Conservation (phyloP, 2,329 filamentous ascomycete species). For the Amauroascus verrucosus region DNA sequence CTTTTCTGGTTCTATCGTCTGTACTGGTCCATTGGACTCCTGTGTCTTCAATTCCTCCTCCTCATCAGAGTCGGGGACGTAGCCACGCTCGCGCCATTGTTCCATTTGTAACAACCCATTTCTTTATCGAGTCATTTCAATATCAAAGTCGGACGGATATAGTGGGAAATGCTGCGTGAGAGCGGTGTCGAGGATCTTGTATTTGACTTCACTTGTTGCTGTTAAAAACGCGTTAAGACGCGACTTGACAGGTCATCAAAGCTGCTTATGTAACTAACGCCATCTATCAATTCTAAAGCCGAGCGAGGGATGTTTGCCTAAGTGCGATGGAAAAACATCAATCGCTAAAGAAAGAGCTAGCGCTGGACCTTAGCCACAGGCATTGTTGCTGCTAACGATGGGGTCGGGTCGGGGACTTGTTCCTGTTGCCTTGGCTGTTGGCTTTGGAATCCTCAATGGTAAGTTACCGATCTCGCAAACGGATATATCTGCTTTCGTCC, state of each 20-base stretch:
- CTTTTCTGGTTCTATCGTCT: conserved; percentile 6
- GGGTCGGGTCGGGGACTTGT: conserved; percentile 29
- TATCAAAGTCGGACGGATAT: neutral
- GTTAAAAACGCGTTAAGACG: too few species aligned
- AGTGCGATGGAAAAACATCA: too few species aligned
- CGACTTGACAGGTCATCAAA: too few species aligned
- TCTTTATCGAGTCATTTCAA: conserved; percentile 1
- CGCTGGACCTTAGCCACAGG: neutral
- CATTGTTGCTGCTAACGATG: conserved; percentile 19
- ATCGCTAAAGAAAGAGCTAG: neutral
- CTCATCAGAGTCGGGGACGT: conserved; percentile 44
- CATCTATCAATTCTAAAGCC: too few species aligned
- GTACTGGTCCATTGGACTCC: conserved; percentile 3
- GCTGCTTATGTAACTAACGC: too few species aligned
- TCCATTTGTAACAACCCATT: conserved; percentile 27
- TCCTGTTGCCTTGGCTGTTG: conserved; percentile 30
- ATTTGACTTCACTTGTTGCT: too few species aligned
- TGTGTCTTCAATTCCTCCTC: conserved; percentile 35
- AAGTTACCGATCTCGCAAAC: neutral
- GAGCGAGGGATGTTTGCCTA: too few species aligned
- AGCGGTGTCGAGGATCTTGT: neutral
- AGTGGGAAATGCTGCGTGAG: neutral
- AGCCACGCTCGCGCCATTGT: conserved; percentile 43
- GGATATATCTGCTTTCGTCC: neutral
- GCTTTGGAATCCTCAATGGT: conserved; percentile 34